Conservation (phyloP, 176 grass and related monocot genomes). For the Phyllostachys edulis region DNA sequence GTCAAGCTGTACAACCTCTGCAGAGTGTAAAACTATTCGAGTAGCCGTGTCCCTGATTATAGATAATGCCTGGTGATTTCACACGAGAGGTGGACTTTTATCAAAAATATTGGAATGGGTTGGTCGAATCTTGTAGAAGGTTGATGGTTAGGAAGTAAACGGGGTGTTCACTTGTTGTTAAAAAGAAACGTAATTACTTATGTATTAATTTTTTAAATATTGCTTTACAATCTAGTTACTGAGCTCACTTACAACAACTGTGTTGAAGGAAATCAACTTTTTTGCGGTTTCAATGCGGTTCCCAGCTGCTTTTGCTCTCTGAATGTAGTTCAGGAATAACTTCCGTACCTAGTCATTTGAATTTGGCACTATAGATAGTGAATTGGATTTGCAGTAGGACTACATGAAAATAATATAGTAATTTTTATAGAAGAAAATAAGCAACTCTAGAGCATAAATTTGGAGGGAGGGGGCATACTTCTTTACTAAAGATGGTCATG, state of each 20-base stretch:
- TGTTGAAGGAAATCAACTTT: conserved; percentile 86
- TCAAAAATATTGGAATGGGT: too few species aligned
- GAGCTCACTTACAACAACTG: conserved; percentile 74
- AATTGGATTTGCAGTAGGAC: conserved; percentile 3
- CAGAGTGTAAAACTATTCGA: too few species aligned
- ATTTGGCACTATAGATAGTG: conserved; percentile 17
- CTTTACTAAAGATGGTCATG: conserved; percentile 90
- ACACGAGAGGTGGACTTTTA: too few species aligned
- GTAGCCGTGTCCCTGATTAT: too few species aligned
- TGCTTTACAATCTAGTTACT: too few species aligned
- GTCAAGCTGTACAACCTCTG: too few species aligned
- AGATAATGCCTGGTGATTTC: too few species aligned
- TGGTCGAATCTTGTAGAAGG: too few species aligned
- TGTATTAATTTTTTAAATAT: too few species aligned
- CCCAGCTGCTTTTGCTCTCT: conserved; percentile 67
- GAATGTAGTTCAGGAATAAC: conserved; percentile 72
- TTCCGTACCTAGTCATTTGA: conserved; percentile 68
- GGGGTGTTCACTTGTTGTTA: too few species aligned
- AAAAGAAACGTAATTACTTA: too few species aligned
- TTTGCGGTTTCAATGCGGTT: conserved; percentile 87
- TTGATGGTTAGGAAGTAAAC: too few species aligned
- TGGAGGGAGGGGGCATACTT: conserved; percentile 52
- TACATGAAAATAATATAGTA: conserved; percentile 1
- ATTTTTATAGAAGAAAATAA: conserved; percentile 32
- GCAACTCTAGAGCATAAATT: neutral